Evolutionary conservation across 73 alveolate genomes (phyloP).

Genomic region (Diophrys appendiculata): DNA sequence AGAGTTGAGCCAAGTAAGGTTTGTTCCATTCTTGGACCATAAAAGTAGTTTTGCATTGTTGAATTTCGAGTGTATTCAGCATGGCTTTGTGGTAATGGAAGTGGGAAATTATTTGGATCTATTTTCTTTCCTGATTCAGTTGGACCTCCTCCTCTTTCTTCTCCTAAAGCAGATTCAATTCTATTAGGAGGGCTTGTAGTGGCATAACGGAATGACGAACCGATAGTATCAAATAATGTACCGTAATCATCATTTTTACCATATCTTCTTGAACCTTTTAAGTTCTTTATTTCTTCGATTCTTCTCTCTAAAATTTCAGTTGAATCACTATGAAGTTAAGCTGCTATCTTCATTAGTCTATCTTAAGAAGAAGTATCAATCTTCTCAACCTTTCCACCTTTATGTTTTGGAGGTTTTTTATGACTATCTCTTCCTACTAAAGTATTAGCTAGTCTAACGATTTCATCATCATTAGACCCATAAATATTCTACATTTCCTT

Average conservation of each 20-base stretch:
- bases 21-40: constrained; percentile 1
- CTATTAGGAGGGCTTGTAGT: not conserved
- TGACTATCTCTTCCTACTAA: too few species aligned
- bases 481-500: too few species aligned
- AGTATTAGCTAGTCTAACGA: too few species aligned
- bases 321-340: not conserved
- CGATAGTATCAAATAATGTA: too few species aligned
- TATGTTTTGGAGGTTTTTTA: too few species aligned
- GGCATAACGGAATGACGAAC: too few species aligned
- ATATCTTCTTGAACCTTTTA: not conserved
- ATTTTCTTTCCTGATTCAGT: not conserved
- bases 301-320: not conserved
- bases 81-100: not conserved
- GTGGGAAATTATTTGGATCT: not conserved
- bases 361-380: too few species aligned
- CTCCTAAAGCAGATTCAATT: not conserved
- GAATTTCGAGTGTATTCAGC: not conserved
- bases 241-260: too few species aligned
- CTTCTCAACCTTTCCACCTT: too few species aligned
- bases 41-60: not conserved
- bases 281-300: not conserved
- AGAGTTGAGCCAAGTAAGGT: not conserved
- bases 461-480: too few species aligned
- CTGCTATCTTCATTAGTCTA: too few species aligned
- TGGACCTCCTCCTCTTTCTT: not conserved